Conservation (phyloP, 2,329 filamentous ascomycete genomes). For the Diaporthe vexans region DNA sequence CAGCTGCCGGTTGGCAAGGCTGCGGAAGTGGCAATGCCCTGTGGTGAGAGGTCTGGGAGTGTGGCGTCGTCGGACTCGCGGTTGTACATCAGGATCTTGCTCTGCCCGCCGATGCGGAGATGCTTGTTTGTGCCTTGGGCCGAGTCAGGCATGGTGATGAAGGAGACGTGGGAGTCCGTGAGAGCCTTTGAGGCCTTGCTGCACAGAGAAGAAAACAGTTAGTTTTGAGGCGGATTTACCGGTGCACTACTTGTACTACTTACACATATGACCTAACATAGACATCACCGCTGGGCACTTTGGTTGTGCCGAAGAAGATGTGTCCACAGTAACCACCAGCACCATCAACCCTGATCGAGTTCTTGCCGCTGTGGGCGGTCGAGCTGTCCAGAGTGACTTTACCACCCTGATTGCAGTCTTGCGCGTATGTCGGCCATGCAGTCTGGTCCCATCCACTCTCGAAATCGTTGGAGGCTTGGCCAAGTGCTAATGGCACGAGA, state of each 20-base stretch:
- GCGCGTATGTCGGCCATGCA: constrained; percentile 70
- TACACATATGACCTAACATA: constrained; percentile 70
- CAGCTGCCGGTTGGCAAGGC: constrained; percentile 64
- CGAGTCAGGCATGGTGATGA: constrained; percentile 75
- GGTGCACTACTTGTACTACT: constrained; percentile 48
- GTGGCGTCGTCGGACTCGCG: constrained; percentile 74
- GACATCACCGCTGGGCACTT: constrained; percentile 68
- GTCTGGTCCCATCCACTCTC: constrained; percentile 70
- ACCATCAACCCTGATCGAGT: constrained; percentile 66
- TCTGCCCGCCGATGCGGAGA: constrained; percentile 73
- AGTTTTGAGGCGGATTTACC: background rate
- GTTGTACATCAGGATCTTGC: constrained; percentile 75
- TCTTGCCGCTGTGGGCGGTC: constrained; percentile 68
- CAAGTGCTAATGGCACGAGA: constrained; percentile 62
- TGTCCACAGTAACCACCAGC: constrained; percentile 70
- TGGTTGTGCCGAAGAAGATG: constrained; percentile 72
- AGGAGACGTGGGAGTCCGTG: constrained; percentile 71
- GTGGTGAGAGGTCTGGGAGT: constrained; percentile 71
- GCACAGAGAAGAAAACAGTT: constrained; percentile 26
- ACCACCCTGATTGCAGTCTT: constrained; percentile 72
- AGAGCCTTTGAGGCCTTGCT: constrained; percentile 70
- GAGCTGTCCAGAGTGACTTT: constrained; percentile 69
- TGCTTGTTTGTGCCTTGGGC: constrained; percentile 69
- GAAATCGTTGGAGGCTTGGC: constrained; percentile 69
- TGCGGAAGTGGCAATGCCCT: constrained; percentile 68